Evolutionary conservation across 345 rosid genomes (phyloP), one percentile per base, ranked within the genome.

Genomic region (Syzygium aqueum): DNA sequence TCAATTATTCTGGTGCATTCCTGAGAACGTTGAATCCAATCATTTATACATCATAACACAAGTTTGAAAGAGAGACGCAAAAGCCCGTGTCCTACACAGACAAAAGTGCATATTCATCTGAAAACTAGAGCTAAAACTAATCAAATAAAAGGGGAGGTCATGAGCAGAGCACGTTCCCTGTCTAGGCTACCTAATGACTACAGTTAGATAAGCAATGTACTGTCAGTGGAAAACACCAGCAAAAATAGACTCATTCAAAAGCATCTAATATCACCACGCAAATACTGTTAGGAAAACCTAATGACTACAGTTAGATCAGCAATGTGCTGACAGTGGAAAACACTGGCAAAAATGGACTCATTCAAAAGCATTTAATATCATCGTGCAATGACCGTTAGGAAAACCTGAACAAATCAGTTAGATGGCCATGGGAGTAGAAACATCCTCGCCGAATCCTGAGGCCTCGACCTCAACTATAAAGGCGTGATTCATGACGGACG

Each of bases 361-460:
- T 87, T 40, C 67, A 88, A 82, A 88, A 87, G 85, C 87, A 87
- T 87, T 57, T 54, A 65, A 78, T 14, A 15, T 67, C 52, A 86
- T 86, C 87, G 40, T 84, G 86, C 89, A 90, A 85, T 52, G 87
- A 85, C 87, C 89, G 89, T 89, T 90, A 85, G 89, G 90, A 90
- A 89, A 93, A 92, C 95, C 94, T 91, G 93, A 91, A 91, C 88
- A 87, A 87, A 87, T 86, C 93, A 92, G 92, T 84, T 90, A 95
- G 89, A 91, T 90, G 92, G 87, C 89, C 92, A 92, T 77, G 90
- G 93, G 91, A 90, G 92, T 84, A 88, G 94, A 90, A 90, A 89
- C 89, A 89, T 87, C 93, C 93, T 80, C 90, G 88, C 89, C 82
- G 89, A 89, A 90, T 90, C 91, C 88, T 84, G 87, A 91, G 90